phyloP scores from a whole-genome alignment of 257 asterid species.

The Dorcoceras hygrometricum region DNA sequence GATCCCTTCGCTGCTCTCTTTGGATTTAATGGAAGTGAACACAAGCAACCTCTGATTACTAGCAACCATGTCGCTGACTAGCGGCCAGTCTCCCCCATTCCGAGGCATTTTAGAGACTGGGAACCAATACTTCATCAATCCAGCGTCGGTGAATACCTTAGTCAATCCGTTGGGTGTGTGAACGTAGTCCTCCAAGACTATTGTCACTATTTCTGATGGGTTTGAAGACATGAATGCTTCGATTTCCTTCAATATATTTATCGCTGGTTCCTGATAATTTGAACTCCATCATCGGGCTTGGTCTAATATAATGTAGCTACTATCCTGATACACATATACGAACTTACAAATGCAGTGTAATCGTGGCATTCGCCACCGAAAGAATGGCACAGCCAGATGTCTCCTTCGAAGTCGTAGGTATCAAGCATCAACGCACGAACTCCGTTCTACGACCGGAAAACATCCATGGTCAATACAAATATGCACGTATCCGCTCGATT shows the following conservation, averaged over 20 bases:
- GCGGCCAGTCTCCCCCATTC: slow-evolving; percentile 74
- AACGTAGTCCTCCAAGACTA: slow-evolving; percentile 86
- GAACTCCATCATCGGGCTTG: no score
- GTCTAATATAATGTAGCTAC: no score
- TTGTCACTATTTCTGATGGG: slow-evolving; percentile 80
- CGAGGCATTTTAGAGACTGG: slow-evolving; percentile 73
- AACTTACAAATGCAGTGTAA: slow-evolving; percentile 65
- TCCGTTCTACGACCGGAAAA: slow-evolving; percentile 66
- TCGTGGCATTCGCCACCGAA: slow-evolving; percentile 74
- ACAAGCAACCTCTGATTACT: slow-evolving; percentile 65
- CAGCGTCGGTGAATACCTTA: slow-evolving; percentile 60
- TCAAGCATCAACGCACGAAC: slow-evolving; percentile 92
- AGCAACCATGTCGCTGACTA: slow-evolving; percentile 64
- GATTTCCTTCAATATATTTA: slow-evolving; percentile 56
- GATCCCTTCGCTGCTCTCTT: slow-evolving; percentile 70
- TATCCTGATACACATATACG: no score
- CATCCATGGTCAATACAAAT: no score
- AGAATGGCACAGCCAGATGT: slow-evolving; percentile 87
- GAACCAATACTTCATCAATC: slow-evolving; percentile 70
- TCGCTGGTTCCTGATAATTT: slow-evolving; percentile 65
- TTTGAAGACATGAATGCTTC: slow-evolving; percentile 59
- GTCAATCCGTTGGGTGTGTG: slow-evolving; percentile 62
- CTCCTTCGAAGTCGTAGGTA: slow-evolving; percentile 67
- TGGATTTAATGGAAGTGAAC: slow-evolving; percentile 56
- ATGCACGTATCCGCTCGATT: no score